Evolutionary conservation across 148 eudicot genomes (phyloP).

Genomic region (Diospyros lotus): DNA sequence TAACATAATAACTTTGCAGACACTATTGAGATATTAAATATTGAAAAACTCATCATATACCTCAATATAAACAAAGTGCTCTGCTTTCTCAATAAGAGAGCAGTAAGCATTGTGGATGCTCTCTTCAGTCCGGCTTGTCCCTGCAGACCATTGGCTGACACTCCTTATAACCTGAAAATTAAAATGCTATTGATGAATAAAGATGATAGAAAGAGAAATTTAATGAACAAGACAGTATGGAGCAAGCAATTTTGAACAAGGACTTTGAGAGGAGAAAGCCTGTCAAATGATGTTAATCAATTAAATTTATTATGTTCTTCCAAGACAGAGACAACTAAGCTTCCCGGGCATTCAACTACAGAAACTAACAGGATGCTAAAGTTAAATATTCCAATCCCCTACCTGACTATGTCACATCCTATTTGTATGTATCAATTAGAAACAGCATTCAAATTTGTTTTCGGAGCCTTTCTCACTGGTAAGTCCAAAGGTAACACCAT

Average conservation of each 20-base stretch:
- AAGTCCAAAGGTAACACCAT: too few relatives aligned
- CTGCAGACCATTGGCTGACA: constrained; percentile 99
- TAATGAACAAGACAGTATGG: background rate
- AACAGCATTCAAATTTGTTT: too few relatives aligned
- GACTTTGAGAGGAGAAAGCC: background rate
- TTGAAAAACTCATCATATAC: constrained; percentile 30
- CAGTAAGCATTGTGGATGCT: constrained; percentile 96
- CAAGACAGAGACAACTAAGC: constrained; percentile 1
- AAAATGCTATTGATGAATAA: constrained; percentile 11
- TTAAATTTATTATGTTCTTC: background rate
- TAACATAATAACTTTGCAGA: background rate
- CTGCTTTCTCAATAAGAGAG: constrained; percentile 93
- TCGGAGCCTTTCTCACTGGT: too few relatives aligned
- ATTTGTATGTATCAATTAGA: background rate
- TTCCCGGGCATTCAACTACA: background rate
- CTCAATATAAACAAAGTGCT: constrained; percentile 88
- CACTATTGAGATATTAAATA: background rate
- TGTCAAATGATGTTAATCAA: background rate
- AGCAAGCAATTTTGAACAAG: background rate
- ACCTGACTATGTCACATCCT: background rate
- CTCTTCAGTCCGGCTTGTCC: constrained; percentile 93
- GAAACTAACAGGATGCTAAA: background rate
- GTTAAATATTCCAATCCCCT: background rate
- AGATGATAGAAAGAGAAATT: background rate
- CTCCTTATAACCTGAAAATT: constrained; percentile 75